Evolutionary conservation across 805 yeast genomes (phyloP), one percentile per base, ranked within the genome.

Genomic region (Barnettozyma vustinii): DNA sequence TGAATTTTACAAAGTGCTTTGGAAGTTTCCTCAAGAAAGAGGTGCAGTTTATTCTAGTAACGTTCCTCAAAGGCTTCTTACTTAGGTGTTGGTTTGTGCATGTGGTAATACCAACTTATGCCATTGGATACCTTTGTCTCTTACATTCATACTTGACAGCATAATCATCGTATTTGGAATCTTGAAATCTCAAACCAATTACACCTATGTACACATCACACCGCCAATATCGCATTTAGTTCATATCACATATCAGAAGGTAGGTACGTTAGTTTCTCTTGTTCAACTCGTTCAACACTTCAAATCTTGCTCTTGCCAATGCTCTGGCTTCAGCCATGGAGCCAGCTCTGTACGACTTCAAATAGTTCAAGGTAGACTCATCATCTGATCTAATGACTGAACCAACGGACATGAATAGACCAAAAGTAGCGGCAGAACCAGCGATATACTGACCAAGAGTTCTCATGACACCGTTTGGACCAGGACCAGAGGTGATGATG

Each of bases 381-480:
- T 68, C 68, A 54, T 87, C 96, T 43, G 92, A 84, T 73, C 96
- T 80, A 54, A 87, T 87, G 18, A 87, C 90, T 10, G 96, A 87
- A 36, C 99, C 98, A 56, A 92, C 86, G 40, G 96, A 86, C 98
- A 92, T 91, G 69, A 92, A 89, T 59, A 92, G 77, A 37, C 97
- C 97, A 69, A 94, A 92, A 10, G 97, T 92, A 44, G 95, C 97
- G 2, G 96, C 97, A 5, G 97, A 88, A 48, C 97, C 97, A 60
- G 86, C 84, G 69, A 94, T 91, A 70, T 91, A 94, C 71, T 92
- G 96, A 49, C 99, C 98, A 63, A 94, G 73, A 1, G 97, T 92
- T 72, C 96, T 84, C 83, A 94, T 87, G 49, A 88, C 88, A 49
- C 99, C 99, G 63, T 88, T 87, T 44, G 99, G 99, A 13, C 96